Percentiles rank a stretch among this genome's conserved stretches.
These are phyloP conservation scores for Lotus japonicus DNA, from an alignment of 306 rosid species.

Conservation along the genomic window DNA sequence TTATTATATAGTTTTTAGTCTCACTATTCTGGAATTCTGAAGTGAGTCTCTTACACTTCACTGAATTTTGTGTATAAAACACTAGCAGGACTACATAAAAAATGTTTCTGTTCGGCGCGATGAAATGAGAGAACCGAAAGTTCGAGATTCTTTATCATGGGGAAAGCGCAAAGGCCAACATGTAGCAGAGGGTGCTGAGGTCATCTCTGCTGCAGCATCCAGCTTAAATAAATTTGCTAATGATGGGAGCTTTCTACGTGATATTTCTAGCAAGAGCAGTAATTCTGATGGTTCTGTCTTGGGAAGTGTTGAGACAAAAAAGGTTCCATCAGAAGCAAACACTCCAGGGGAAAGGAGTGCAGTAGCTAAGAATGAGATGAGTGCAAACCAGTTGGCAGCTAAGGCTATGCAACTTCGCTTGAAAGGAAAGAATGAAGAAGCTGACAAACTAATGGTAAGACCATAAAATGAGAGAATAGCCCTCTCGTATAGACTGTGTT, in stretches of 20 bases:
- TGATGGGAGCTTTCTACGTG: slow-evolving; percentile 66
- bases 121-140: slow-evolving; percentile 74
- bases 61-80: slow-evolving; percentile 17
- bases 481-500: background rate
- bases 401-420: slow-evolving; percentile 88
- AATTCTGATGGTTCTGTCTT: slow-evolving; percentile 28
- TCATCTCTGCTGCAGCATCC: slow-evolving; percentile 65
- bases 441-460: slow-evolving; percentile 67
- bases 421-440: slow-evolving; percentile 93
- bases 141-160: slow-evolving; percentile 72
- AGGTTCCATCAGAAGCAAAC: slow-evolving; percentile 22
- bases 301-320: slow-evolving; percentile 31
- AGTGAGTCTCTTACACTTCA: background rate
- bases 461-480: slow-evolving; percentile 3
- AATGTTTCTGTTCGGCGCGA: slow-evolving; percentile 45
- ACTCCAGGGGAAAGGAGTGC: slow-evolving; percentile 28
- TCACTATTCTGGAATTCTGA: background rate
- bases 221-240: slow-evolving; percentile 63
- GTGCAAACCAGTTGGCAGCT: slow-evolving; percentile 95
- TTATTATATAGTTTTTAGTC: background rate
- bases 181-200: slow-evolving; percentile 40
- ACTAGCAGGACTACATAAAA: slow-evolving; percentile 46
- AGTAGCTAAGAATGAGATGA: slow-evolving; percentile 38
- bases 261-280: slow-evolving; percentile 29
- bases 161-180: slow-evolving; percentile 47